Evolutionary conservation across 1,284 basidiomycete species (phyloP).

Genomic region (Flammula alnicola): DNA sequence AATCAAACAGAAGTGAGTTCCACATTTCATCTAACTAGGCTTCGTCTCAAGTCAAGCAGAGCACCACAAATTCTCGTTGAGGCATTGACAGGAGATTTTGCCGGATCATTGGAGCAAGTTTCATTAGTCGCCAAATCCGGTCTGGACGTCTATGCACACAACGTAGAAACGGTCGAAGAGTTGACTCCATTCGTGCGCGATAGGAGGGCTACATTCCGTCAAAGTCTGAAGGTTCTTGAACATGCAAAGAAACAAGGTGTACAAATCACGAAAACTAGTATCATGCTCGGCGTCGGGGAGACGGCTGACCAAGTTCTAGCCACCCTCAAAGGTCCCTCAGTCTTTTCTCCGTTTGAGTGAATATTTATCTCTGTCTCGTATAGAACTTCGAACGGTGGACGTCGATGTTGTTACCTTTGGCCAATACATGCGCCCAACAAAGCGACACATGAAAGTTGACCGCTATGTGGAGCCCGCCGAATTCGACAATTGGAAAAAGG

Average conservation of each 20-base stretch:
- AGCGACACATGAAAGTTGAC: slow-evolving; percentile 98
- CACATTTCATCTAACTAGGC: neutral
- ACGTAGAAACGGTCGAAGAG: slow-evolving; percentile 94
- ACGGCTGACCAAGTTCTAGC: slow-evolving; percentile 83
- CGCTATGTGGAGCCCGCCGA: slow-evolving; percentile 94
- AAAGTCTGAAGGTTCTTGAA: slow-evolving; percentile 85
- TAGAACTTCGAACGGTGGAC: slow-evolving; percentile 85
- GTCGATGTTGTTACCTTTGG: slow-evolving; percentile 99
- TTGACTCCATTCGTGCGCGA: slow-evolving; percentile 96
- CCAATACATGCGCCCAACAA: slow-evolving; percentile 99
- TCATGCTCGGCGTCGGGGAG: slow-evolving; percentile 99
- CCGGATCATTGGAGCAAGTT: slow-evolving; percentile 79
- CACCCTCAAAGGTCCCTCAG: slow-evolving; percentile 73
- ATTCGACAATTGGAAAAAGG: slow-evolving; percentile 90
- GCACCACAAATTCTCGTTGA: slow-evolving; percentile 96
- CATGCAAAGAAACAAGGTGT: slow-evolving; percentile 85
- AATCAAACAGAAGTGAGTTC: slow-evolving; percentile 89
- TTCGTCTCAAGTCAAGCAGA: slow-evolving; percentile 43
- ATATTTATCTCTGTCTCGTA: slow-evolving; percentile 2
- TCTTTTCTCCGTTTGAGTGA: neutral
- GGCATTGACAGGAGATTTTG: slow-evolving; percentile 96
- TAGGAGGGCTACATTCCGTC: slow-evolving; percentile 90
- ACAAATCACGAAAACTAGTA: slow-evolving; percentile 95
- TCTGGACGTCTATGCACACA: slow-evolving; percentile 98
- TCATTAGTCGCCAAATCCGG: slow-evolving; percentile 88